Evolutionary conservation across 192 early-diverging fungal species (phyloP).

Genomic region (Radiomyces spectabilis): DNA sequence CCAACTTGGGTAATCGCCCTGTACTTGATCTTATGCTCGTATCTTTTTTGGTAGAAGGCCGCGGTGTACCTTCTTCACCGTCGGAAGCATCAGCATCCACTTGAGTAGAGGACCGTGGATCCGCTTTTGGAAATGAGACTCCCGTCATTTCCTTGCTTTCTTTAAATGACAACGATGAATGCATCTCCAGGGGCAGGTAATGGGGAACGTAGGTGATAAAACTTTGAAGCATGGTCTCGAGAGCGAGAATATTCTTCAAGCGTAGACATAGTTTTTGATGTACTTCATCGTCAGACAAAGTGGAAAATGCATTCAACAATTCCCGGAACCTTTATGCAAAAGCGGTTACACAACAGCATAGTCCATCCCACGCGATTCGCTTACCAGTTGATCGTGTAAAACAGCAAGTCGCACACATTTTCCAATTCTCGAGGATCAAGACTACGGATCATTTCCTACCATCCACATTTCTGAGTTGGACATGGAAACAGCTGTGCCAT

Average conservation of each 20-base stretch:
- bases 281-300: constrained; percentile 22
- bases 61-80: no score
- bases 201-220: constrained; percentile 19
- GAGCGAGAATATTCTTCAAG: constrained; percentile 29
- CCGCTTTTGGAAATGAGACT: no score
- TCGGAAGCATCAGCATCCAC: no score
- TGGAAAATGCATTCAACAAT: constrained; percentile 55
- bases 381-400: constrained; percentile 49
- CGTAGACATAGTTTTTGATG: constrained; percentile 31
- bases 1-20: background rate
- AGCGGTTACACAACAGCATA: background rate
- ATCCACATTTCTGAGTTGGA: no score
- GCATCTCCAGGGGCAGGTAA: constrained; percentile 37
- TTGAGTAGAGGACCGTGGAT: no score
- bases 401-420: constrained; percentile 24
- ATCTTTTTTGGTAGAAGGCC: constrained; percentile 2
- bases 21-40: background rate
- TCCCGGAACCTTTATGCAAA: constrained; percentile 59
- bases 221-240: constrained; percentile 28
- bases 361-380: no score
- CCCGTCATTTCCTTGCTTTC: no score
- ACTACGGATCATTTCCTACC: no score
- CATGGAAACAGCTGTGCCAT: no score
- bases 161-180: background rate
- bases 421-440: no score